Evolutionary conservation across 495 filamentous ascomycete species (phyloP), one percentile per base, ranked within the genome.

Genomic region (Glonium stellatum): DNA sequence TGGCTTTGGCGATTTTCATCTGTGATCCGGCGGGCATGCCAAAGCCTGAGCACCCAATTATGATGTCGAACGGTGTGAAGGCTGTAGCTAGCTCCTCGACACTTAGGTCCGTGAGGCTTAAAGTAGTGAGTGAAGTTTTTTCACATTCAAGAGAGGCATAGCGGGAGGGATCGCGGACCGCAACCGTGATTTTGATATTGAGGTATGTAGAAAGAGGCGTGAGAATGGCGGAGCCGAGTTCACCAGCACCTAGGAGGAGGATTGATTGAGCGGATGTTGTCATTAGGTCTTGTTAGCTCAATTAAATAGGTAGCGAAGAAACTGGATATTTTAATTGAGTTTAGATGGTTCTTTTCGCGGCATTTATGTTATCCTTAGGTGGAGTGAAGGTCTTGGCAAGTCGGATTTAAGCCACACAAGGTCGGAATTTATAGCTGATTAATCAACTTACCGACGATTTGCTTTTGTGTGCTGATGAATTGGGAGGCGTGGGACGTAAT

Each of bases 231-330:
- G 71, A 70, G 53, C 83, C 84, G 31, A 87, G 77, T 66, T 86
- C 83, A 54, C 83, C 83, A 41, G 79, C 78, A 55, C 83, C 83
- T 62, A 87, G 72, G 37, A 86, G 70, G 59, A 86, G 81, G 65
- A 84, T 81, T 22, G 50, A 55, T n/a, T 22, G 31, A 31, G 48
- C 9, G 21, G 47, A 12, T 15, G 5, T 25, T 4, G 48, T 23
- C 48, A 51, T 51, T 13, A 22, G 39, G 18, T 31, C 27, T 31
- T 6, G 27, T 31, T 31, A 31, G 3, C 27, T 31, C 27, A 31
- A 31, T 31, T 31, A 44, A 11, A 11, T 18, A 15, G 39, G 10
- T 44, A 18, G 4, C 4, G 12, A 44, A 13, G 4, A 11, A 44
- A 18, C 4, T 15, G 13, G 39, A 15, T 44, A 15, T 44, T 44